Evolutionary conservation across 1,284 basidiomycete species (phyloP).

Genomic region (Apiotrichum mycotoxinovorans): DNA sequence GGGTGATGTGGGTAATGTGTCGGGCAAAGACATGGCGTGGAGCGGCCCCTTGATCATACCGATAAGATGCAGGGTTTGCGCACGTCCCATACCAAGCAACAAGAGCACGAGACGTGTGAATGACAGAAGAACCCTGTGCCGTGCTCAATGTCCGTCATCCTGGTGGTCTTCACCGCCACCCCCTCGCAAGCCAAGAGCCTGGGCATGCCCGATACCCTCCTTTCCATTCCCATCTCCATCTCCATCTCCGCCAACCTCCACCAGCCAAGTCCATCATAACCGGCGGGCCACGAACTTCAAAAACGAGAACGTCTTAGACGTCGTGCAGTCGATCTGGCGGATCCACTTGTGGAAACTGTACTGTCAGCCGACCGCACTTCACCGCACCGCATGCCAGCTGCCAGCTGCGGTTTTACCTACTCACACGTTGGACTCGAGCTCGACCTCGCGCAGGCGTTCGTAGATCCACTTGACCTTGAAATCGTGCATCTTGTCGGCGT

Average conservation of each 20-base stretch:
- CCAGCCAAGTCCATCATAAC: neutral
- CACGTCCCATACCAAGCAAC: no score
- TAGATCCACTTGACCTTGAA: conserved; percentile 86
- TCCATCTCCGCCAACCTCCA: neutral
- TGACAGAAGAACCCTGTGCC: no score
- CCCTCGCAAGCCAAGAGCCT: no score
- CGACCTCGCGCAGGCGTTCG: conserved; percentile 73
- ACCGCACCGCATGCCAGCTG: no score
- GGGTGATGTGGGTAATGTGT: no score
- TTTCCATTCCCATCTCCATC: neutral
- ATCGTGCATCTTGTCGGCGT: conserved; percentile 62
- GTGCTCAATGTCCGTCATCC: no score
- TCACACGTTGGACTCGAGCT: conserved; percentile 73
- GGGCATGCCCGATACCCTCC: no score
- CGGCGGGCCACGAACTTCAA: conserved; percentile 52
- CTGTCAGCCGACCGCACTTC: neutral
- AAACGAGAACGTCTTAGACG: conserved; percentile 29
- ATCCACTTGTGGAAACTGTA: conserved; percentile 47
- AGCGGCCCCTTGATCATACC: no score
- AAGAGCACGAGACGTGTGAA: no score
- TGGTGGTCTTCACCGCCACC: no score
- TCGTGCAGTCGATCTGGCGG: conserved; percentile 40
- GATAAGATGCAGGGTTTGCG: no score
- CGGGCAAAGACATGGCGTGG: no score
- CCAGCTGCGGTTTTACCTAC: conserved; percentile 46